Evolutionary conservation across 805 yeast genomes (phyloP).

Genomic region (Teunomyces kruisii): DNA sequence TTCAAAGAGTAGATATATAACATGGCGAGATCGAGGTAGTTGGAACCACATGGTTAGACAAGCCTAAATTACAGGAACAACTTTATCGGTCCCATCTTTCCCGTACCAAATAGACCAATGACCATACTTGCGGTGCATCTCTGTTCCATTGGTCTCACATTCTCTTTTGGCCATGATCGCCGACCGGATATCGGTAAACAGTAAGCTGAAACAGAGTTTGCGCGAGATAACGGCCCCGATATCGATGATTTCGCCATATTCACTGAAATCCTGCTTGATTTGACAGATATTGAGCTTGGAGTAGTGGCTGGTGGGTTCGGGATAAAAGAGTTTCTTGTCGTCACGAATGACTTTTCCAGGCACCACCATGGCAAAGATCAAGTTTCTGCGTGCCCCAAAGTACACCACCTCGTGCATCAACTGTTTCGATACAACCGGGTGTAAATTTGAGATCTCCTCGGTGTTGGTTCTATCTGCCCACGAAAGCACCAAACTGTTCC

Average conservation of each 20-base stretch:
- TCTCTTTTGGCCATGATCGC: conserved; percentile 58
- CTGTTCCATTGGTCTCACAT: conserved; percentile 25
- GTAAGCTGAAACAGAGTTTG: conserved; percentile 59
- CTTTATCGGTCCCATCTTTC: conserved; percentile 59
- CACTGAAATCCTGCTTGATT: conserved; percentile 49
- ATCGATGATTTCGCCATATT: conserved; percentile 61
- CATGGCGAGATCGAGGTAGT: no score
- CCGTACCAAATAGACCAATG: conserved; percentile 70
- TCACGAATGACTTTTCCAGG: conserved; percentile 23
- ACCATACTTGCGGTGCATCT: conserved; percentile 45
- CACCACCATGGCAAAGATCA: conserved; percentile 39
- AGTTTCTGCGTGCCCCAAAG: conserved; percentile 54
- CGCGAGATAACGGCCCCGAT: conserved; percentile 66
- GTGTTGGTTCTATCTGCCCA: conserved; percentile 43
- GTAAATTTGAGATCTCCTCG: conserved; percentile 16
- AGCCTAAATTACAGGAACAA: not conserved
- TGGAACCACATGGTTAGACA: no score
- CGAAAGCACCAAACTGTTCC: conserved; percentile 44
- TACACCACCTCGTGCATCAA: conserved; percentile 31
- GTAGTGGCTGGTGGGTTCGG: conserved; percentile 44
- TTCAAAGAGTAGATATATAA: no score
- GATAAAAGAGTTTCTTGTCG: conserved; percentile 30
- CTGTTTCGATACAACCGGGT: conserved; percentile 22
- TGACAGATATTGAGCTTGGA: conserved; percentile 44
- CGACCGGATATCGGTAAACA: conserved; percentile 55